phyloP scores from a whole-genome alignment of 805 yeast species.

The Cyberlindnera petersonii region DNA sequence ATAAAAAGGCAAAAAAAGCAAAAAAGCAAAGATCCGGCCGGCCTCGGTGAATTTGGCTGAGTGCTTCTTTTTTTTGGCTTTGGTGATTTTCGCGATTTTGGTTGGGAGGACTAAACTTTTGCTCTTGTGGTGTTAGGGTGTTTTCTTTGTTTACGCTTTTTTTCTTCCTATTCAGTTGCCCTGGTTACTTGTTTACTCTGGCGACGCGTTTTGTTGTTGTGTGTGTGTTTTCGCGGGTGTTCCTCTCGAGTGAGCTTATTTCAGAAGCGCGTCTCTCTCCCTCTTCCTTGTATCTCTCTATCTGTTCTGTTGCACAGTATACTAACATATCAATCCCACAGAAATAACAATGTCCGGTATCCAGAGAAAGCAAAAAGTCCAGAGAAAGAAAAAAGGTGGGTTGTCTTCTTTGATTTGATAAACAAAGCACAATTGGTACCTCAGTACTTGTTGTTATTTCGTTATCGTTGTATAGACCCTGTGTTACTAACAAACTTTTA shows the following conservation, averaged over 20 bases:
- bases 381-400: slow-evolving; percentile 43
- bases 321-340: slow-evolving; percentile 10
- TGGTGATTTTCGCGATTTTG: no score
- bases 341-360: slow-evolving; percentile 36
- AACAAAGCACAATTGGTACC: no score
- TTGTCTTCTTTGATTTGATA: slow-evolving; percentile 1
- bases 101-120: no score
- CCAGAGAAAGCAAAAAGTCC: slow-evolving; percentile 35
- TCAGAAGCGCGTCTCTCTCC: slow-evolving; percentile 5
- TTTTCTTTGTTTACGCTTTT: slow-evolving; percentile 26
- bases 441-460: no score
- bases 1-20: no score
- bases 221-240: background rate
- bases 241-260: slow-evolving; percentile 1
- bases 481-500: slow-evolving; percentile 8
- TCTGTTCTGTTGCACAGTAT: background rate
- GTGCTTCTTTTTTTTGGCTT: no score
- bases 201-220: background rate
- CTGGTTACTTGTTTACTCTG: background rate
- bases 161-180: slow-evolving; percentile 3
- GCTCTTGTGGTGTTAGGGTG: no score
- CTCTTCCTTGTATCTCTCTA: slow-evolving; percentile 2
- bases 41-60: background rate
- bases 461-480: background rate
- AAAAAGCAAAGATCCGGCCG: background rate